Base-by-base conservation (phyloP, 2,329 filamentous ascomycete species). In the Fusarium cicatricum region DNA sequence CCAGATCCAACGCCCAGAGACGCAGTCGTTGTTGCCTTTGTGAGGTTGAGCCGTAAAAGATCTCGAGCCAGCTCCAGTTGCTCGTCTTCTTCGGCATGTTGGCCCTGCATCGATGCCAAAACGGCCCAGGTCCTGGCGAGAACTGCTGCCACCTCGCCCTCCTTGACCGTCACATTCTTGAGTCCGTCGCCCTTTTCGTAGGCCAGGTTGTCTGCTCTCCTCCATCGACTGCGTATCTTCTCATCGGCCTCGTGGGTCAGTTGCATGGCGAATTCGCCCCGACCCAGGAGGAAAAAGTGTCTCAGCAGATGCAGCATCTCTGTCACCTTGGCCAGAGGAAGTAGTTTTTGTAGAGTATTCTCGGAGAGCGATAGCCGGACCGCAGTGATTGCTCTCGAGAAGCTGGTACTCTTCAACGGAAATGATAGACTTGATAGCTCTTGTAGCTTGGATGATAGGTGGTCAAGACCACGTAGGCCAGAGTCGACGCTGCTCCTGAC, bases 251-350 rank as follows among this genome's bases (percentile, higher is more conserved):
- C 91, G 31, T 89, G 85, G 1, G 96, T 91, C 21, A 99, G 76
- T 0, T 90, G 89, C 75, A 95, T 87, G 16, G 93, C 92, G 72
- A 99, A 99, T 72, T 98, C 95, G 46, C 94, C 94, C 29, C 91
- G 85, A 1, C 90, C 89, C 1, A 99, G 82, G 3, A 99, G 82
- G 64, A 97, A 91, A 75, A 96, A 97, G 52, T 95, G 88, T 41
- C 93, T 85, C 1, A 97, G 80, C 9, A 97, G 80, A 23, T 86
- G 85, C 12, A 98, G 78, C 43, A 90, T 86, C 61, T 95, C 89
- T 6, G 91, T 78, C 4, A 97, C 92, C 66, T 86, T 90, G 11
- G 85, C 81, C 6, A 92, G 78, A 0, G 95, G 95, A 4, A 99
- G 75, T 0, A 98, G 80, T 67, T 90, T 89, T 46, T 94, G 92